These are phyloP conservation scores for Calonectria multiphialidica DNA, from an alignment of 2,329 filamentous ascomycete species.

Conservation along the genomic window DNA sequence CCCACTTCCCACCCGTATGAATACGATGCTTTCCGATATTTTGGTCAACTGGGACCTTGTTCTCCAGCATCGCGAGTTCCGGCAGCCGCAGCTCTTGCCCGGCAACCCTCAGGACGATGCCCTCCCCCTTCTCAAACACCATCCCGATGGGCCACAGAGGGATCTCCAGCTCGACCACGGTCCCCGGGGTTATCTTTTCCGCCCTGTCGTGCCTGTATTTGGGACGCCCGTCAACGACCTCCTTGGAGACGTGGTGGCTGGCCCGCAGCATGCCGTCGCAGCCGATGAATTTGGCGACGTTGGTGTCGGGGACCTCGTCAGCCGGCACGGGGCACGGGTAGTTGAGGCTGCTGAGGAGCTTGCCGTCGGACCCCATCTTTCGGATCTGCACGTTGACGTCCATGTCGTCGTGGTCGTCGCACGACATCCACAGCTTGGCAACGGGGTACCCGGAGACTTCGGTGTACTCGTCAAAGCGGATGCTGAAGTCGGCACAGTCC, in stretches of 20 bases:
- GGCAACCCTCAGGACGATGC: background rate
- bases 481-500: background rate
- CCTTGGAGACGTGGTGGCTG: background rate
- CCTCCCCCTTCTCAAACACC: conserved; percentile 2
- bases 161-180: conserved; percentile 6
- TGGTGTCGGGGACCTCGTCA: background rate
- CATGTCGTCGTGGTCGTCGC: background rate
- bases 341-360: background rate
- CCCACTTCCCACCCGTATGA: background rate
- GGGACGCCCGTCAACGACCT: background rate
- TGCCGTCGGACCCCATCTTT: background rate
- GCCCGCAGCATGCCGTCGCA: background rate
- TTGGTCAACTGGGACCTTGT: background rate
- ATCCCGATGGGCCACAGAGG: conserved; percentile 11
- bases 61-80: background rate
- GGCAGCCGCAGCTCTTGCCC: background rate
- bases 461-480: background rate
- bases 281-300: conserved; percentile 1
- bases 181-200: background rate
- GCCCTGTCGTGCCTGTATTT: background rate
- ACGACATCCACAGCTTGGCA: conserved; percentile 3
- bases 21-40: background rate
- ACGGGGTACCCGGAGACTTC: background rate
- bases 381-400: background rate
- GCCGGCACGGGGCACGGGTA: conserved; percentile 10